phyloP scores from a whole-genome alignment of 352 stramenopile genomes.

The Discostella stelligera region DNA sequence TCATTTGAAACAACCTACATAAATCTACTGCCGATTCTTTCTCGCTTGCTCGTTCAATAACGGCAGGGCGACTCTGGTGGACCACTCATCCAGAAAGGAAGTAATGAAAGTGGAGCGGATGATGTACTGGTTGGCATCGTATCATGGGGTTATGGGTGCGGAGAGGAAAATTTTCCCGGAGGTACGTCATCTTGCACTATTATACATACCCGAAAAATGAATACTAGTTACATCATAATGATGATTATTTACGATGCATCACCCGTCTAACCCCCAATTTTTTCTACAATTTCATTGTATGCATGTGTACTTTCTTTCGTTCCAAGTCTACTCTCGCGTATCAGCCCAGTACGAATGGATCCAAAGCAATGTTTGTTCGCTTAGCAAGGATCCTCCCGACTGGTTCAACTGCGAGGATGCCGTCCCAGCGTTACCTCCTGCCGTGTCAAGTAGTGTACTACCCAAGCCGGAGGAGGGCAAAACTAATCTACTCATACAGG shows the following conservation, averaged over 20 bases:
- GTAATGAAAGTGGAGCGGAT: conserved; percentile 1
- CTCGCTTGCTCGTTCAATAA: no score
- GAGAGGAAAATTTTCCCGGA: conserved; percentile 17
- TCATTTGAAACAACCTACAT: no score
- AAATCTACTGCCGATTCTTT: no score
- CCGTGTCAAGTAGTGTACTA: conserved; percentile 15
- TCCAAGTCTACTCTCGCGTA: conserved; percentile 31
- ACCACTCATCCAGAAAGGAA: conserved; percentile 26
- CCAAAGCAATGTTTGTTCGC: conserved; percentile 14
- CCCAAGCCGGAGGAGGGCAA: conserved; percentile 10
- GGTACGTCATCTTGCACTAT: neutral
- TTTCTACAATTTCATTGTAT: no score
- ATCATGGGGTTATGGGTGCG: conserved; percentile 33
- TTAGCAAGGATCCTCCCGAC: conserved; percentile 11
- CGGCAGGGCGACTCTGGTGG: conserved; percentile 22
- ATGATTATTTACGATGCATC: no score
- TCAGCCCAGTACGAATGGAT: conserved; percentile 43
- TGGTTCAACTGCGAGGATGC: conserved; percentile 16
- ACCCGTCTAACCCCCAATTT: no score
- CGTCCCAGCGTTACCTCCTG: neutral
- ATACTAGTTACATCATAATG: no score
- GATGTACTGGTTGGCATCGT: conserved; percentile 46
- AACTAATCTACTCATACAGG: conserved; percentile 19
- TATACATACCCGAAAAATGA: no score
- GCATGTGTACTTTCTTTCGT: no score